A percentile compares a stretch with the other conserved stretches of the same genome.
Conservation (phyloP, 1,284 basidiomycete species). For the Tilletia horrida region DNA sequence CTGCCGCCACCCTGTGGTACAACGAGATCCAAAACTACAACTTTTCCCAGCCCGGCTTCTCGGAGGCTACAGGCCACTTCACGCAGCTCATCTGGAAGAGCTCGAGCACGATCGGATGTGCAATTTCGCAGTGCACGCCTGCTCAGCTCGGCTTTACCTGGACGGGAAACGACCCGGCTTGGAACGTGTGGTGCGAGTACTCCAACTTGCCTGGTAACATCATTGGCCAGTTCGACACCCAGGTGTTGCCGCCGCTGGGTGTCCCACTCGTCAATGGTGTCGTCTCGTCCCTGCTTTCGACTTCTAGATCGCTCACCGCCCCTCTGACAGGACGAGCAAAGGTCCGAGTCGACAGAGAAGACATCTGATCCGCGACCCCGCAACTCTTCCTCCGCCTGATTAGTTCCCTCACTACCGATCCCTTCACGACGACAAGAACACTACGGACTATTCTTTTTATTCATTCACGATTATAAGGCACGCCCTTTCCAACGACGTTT, state of each 20-base stretch:
- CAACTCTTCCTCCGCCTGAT: too few relatives aligned
- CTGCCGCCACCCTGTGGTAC: constrained; percentile 32
- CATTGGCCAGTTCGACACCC: constrained; percentile 27
- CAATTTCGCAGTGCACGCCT: constrained; percentile 24
- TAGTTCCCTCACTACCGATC: neutral
- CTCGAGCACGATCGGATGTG: constrained; percentile 29
- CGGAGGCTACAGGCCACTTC: constrained; percentile 36
- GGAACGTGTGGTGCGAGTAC: constrained; percentile 32
- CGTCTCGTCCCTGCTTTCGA: neutral
- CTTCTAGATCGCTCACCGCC: neutral
- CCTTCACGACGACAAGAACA: neutral
- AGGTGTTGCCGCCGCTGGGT: constrained; percentile 21
- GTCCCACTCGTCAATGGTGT: constrained; percentile 2
- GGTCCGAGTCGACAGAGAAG: too few relatives aligned
- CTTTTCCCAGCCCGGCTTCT: constrained; percentile 25
- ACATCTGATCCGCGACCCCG: too few relatives aligned
- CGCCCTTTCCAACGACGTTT: neutral
- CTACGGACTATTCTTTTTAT: neutral
- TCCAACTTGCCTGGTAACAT: constrained; percentile 34
- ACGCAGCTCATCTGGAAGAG: constrained; percentile 40
- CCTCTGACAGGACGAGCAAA: constrained; percentile 21
- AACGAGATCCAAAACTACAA: constrained; percentile 31
- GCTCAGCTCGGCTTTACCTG: constrained; percentile 21
- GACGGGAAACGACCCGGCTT: constrained; percentile 13
- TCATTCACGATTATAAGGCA: neutral